A percentile compares a stretch with the other conserved stretches of the same genome.
These are phyloP conservation scores for Aspergillus panamensis DNA, from an alignment of 495 filamentous ascomycete genomes.

Conservation along the genomic window DNA sequence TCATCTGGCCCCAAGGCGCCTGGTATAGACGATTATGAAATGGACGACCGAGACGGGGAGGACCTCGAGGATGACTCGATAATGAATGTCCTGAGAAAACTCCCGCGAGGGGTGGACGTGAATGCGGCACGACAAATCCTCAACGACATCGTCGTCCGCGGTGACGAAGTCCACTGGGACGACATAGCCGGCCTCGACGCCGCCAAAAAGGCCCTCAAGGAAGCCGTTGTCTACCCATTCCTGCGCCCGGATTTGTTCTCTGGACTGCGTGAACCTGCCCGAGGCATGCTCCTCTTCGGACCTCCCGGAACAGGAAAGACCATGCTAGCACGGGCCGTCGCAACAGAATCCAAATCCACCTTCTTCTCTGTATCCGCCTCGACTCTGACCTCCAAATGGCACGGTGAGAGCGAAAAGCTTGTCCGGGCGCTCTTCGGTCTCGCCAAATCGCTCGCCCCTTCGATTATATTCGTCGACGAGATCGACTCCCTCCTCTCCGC, in stretches of 20 bases:
- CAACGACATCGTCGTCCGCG: constrained; percentile 92
- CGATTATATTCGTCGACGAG: constrained; percentile 98
- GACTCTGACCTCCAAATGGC: constrained; percentile 91
- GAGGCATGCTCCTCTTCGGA: constrained; percentile 95
- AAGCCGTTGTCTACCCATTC: constrained; percentile 97
- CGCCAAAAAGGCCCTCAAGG: constrained; percentile 89
- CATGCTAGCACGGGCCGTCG: constrained; percentile 93
- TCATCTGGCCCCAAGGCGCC: constrained; percentile 30
- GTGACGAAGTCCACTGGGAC: constrained; percentile 92
- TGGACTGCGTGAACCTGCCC: constrained; percentile 87
- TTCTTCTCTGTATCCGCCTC: constrained; percentile 98
- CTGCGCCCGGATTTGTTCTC: constrained; percentile 93
- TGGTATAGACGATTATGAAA: constrained; percentile 33
- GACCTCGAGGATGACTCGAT: constrained; percentile 43
- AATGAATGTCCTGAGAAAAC: constrained; percentile 64
- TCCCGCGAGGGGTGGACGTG: constrained; percentile 78
- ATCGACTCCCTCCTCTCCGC: constrained; percentile 93
- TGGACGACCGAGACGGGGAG: constrained; percentile 22
- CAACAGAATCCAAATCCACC: constrained; percentile 89
- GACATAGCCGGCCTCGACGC: constrained; percentile 89
- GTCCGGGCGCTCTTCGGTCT: constrained; percentile 89
- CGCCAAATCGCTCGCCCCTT: constrained; percentile 85
- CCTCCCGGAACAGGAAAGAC: constrained; percentile 97
- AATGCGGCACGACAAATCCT: constrained; percentile 84
- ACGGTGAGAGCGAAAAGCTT: constrained; percentile 95